Base-by-base conservation (phyloP, 2,329 filamentous ascomycete genomes). In the Ophiostoma ips region DNA sequence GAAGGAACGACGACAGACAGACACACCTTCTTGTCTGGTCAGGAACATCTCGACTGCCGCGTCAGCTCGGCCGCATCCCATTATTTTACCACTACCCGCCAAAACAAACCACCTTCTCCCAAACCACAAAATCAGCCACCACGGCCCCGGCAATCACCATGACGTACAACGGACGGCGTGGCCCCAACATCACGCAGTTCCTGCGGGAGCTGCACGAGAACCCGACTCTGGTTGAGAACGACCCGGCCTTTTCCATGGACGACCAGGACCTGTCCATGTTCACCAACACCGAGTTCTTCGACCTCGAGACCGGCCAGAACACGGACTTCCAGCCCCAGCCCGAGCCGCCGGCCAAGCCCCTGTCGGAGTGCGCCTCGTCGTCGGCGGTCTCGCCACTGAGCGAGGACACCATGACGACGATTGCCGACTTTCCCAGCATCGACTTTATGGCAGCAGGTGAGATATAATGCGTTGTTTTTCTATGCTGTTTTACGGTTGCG, bases 181-280 rank as follows among this genome's bases (percentile, higher is more conserved):
- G 78, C 59, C 83, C 86, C 61, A 94, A 94, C 66, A 85, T 95
- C 68, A 88, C 87, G 62, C 83, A 88, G 62, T 94, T 92, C 70
- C 75, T 95, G 57, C 83, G 86, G 60, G 84, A 89, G 58, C 73
- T 95, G 60, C 95, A 95, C 71, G 78, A 80, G 58, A 76, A 83
- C 49, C 72, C 82, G 18, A 48, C 58, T 5, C 53, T 58, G 35
- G 58, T 59, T 54, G 75, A 71, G 48, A 62, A 64, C 49, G 73
- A 81, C 53, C 77, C 83, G 49, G 66, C 71, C 48, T 75, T 81
- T 64, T 59, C 57, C 58, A 70, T 84, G 55, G 81, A 86, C 58
- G 79, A 83, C 53, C 50, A 50, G 40, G 82, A 88, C 56, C 70
- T 90, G 47, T 81, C 81, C 48, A 75, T 88, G 60, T 92, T 89